phyloP scores from a whole-genome alignment of 495 filamentous ascomycete species.

The Penicillium mononematosum region DNA sequence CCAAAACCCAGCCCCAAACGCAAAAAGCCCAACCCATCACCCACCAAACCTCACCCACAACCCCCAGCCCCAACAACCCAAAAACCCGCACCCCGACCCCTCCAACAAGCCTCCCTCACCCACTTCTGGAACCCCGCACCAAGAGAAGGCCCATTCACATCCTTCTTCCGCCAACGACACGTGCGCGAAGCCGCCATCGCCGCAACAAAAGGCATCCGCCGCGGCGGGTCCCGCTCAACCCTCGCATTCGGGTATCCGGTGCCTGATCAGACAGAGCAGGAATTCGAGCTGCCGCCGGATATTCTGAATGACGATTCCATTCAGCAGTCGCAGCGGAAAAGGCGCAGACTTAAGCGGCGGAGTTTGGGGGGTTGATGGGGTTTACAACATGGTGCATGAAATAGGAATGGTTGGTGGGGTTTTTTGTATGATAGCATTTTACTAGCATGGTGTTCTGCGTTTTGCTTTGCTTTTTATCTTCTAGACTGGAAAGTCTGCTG shows the following conservation, averaged over 20 bases:
- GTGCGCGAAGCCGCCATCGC: slow-evolving; percentile 70
- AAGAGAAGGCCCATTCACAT: slow-evolving; percentile 70
- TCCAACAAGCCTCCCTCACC: slow-evolving; percentile 11
- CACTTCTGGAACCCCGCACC: slow-evolving; percentile 18
- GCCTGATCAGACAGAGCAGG: slow-evolving; percentile 64
- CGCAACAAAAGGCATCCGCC: slow-evolving; percentile 43
- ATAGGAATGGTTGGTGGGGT: neutral
- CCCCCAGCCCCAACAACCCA: neutral
- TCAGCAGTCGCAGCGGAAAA: slow-evolving; percentile 61
- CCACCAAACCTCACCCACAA: neutral
- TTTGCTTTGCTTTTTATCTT: neutral
- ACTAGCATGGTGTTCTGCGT: slow-evolving; percentile 4
- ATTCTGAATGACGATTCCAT: slow-evolving; percentile 67
- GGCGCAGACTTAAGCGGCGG: slow-evolving; percentile 45
- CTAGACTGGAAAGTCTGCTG: neutral
- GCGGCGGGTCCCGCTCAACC: slow-evolving; percentile 43
- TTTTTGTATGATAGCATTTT: neutral
- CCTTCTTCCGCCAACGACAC: slow-evolving; percentile 77
- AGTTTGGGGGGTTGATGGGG: slow-evolving; percentile 23
- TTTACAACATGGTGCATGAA: neutral
- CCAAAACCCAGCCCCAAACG: slow-evolving; percentile 8
- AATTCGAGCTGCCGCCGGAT: slow-evolving; percentile 74
- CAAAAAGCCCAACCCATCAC: slow-evolving; percentile 6
- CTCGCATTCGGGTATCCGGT: slow-evolving; percentile 79
- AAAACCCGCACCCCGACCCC: slow-evolving; percentile 1